phyloP scores from a whole-genome alignment of 2,329 filamentous ascomycete genomes.

The Cladorrhinum sp. region DNA sequence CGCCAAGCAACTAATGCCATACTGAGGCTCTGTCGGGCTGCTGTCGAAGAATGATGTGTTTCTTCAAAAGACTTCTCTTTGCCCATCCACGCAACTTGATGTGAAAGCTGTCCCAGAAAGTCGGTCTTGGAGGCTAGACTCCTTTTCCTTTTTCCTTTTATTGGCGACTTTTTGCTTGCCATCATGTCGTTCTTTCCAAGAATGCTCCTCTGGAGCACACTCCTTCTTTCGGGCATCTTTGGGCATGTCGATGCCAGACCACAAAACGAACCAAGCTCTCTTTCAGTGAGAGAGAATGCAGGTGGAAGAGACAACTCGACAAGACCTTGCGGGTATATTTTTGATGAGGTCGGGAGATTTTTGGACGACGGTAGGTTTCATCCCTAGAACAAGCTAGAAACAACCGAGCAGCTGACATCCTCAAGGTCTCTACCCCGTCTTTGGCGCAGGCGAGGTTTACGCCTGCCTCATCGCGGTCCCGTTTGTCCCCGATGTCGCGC shows the following conservation, averaged over 20 bases:
- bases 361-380: background rate
- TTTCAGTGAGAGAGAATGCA: background rate
- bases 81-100: background rate
- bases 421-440: slow-evolving; percentile 6
- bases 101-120: background rate
- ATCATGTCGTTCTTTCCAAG: background rate
- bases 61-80: background rate
- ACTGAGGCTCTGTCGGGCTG: background rate
- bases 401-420: background rate
- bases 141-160: background rate
- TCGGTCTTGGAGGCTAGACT: background rate
- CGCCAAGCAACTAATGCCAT: background rate
- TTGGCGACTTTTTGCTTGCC: background rate
- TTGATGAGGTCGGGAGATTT: background rate
- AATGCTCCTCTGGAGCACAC: background rate
- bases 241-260: background rate
- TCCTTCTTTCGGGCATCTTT: background rate
- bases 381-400: background rate
- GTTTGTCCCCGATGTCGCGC: slow-evolving; percentile 42
- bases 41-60: background rate
- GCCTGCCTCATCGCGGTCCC: slow-evolving; percentile 44
- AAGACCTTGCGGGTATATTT: background rate
- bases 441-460: slow-evolving; percentile 31
- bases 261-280: background rate
- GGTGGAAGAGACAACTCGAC: background rate